Base-by-base conservation (phyloP, 129 eudicot genomes). In the Lonicera japonica region DNA sequence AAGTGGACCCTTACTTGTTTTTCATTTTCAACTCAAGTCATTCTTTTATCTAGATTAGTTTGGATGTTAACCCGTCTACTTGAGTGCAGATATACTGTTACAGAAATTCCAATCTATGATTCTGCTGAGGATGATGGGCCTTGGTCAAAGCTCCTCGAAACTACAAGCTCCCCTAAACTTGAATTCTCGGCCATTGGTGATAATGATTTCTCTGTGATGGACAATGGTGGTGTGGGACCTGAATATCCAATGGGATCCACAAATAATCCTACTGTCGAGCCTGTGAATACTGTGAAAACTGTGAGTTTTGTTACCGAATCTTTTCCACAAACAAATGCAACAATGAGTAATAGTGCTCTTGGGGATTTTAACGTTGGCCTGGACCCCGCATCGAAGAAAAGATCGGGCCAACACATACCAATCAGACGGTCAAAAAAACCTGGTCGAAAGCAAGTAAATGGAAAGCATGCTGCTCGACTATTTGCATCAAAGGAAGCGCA, bases 101-200 rank as follows among this genome's bases (percentile, higher is more conserved):
- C 87, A 50, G 77, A 82, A 36, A 77, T 91, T 52, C 97, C 97
- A 2, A 89, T 91, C 10, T 91, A 91, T 69, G 97, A 91, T 75
- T 91, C 97, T 54, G 95, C 95, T 16, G 97, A 91, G 76, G 97
- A 91, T 69, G 97, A 91, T 69, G 97, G 84, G 71, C 86, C 86
- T 61, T 80, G 54, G 5, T 53, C 75, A 11, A 79, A 77, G 58
- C 58, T 70, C 45, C 56, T 57, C 11, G 61, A 60, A 48, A 41
- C 56, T 48, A 65, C 75, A 48, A 56, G 25, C 79, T 65, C 82
- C 24, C 62, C 50, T 38, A 41, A 69, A 39, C 70, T 25, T 60
- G 76, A 77, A 57, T 40, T 71, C 11, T 41, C 60, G n/a, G 46
- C 61, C 48, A 24, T 40, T 21, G 65, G 53, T 40, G 69, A 72